Percentiles rank a stretch among this genome's conserved stretches.
These are phyloP conservation scores for Aspergillus tamarii DNA, from an alignment of 2,329 filamentous ascomycete genomes.

Conservation along the genomic window DNA sequence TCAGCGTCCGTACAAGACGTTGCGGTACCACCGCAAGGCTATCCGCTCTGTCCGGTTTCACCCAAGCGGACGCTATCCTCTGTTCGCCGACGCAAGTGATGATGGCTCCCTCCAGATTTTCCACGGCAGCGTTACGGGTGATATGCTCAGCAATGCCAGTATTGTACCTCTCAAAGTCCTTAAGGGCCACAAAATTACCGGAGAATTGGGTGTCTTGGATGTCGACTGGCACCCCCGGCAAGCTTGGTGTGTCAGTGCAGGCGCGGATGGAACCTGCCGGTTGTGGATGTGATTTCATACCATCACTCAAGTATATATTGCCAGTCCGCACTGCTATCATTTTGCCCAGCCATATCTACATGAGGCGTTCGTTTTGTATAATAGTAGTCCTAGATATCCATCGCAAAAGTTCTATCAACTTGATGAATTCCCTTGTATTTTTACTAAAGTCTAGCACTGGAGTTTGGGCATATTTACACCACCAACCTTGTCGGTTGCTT, in stretches of 20 bases:
- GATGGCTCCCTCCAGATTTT: conserved; percentile 95
- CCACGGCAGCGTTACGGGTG: conserved; percentile 92
- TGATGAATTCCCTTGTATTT: neutral
- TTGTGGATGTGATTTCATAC: conserved; percentile 70
- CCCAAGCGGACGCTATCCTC: conserved; percentile 70
- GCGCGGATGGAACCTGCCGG: conserved; percentile 88
- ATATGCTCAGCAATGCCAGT: conserved; percentile 93
- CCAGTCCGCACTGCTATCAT: conserved; percentile 24
- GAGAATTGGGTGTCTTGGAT: conserved; percentile 86
- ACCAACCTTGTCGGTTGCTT: neutral
- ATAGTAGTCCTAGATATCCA: conserved; percentile 30
- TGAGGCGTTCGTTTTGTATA: conserved; percentile 32
- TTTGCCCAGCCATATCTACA: conserved; percentile 23
- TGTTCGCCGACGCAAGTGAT: conserved; percentile 94
- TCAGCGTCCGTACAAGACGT: conserved; percentile 88
- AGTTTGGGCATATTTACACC: neutral
- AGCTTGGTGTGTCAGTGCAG: conserved; percentile 92
- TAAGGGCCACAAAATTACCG: conserved; percentile 83
- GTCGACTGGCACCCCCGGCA: conserved; percentile 94
- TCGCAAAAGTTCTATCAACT: conserved; percentile 32
- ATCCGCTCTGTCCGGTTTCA: conserved; percentile 90
- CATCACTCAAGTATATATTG: conserved; percentile 26
- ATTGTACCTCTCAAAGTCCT: conserved; percentile 96
- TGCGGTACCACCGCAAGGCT: conserved; percentile 90
- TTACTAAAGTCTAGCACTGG: neutral